Percentiles rank a stretch among this genome's conserved stretches.
Conservation (phyloP, 495 filamentous ascomycete species). For the Neurospora tetrasperma region DNA sequence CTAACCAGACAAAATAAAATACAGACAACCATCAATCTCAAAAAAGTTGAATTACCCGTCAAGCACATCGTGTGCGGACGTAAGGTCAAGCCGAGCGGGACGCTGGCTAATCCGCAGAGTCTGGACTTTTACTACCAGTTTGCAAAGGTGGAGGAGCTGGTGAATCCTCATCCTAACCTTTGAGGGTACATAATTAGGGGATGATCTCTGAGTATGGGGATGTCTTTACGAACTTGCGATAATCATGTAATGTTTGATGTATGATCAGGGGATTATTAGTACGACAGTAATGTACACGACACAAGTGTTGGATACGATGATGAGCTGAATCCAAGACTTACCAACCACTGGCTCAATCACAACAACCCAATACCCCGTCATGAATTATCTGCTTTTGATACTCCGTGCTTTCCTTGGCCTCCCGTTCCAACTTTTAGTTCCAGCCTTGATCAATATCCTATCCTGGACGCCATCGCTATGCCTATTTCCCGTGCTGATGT, state of each 20-base stretch:
- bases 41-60: slow-evolving; percentile 78
- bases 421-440: neutral
- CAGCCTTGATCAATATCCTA: neutral
- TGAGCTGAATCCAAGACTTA: neutral
- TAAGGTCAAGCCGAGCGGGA: slow-evolving; percentile 63
- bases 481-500: neutral
- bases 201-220: too few species aligned
- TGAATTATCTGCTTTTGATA: neutral
- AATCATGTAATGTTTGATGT: neutral
- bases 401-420: neutral
- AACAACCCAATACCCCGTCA: neutral
- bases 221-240: neutral
- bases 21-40: slow-evolving; percentile 71
- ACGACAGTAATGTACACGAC: neutral
- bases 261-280: neutral
- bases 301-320: neutral
- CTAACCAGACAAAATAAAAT: neutral
- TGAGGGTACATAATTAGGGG: neutral
- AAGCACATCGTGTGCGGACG: slow-evolving; percentile 76
- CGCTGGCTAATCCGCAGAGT: slow-evolving; percentile 63
- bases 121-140: slow-evolving; percentile 74
- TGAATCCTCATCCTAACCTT: slow-evolving; percentile 5
- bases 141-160: slow-evolving; percentile 61
- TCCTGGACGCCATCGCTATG: neutral
- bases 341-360: neutral